A percentile compares a stretch with the other conserved stretches of the same genome.
These are phyloP conservation scores for Globisporangium barbulae DNA, from an alignment of 352 stramenopile species.

Conservation along the genomic window DNA sequence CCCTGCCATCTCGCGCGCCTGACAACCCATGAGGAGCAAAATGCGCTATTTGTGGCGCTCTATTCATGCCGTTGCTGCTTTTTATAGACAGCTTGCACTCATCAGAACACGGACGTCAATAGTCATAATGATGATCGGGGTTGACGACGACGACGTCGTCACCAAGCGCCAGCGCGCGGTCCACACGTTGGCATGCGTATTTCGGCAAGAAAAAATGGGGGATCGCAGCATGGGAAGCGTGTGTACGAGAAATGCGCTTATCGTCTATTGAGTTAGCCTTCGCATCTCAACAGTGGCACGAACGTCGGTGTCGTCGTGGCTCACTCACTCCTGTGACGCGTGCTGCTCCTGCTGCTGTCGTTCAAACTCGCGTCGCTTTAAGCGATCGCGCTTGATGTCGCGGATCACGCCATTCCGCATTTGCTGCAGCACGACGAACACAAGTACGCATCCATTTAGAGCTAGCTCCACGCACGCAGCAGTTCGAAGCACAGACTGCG, in stretches of 20 bases:
- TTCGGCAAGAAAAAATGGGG: too few species aligned
- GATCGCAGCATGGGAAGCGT: too few species aligned
- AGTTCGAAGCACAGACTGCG: not conserved
- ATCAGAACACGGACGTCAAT: not conserved
- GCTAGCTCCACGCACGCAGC: not conserved
- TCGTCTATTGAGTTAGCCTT: too few species aligned
- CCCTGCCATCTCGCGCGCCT: not conserved
- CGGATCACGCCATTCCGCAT: constrained; percentile 80
- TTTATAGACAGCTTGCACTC: not conserved
- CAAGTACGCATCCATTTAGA: not conserved
- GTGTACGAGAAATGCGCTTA: too few species aligned
- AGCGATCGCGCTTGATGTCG: constrained; percentile 72
- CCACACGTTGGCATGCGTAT: too few species aligned
- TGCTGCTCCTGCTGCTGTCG: constrained; percentile 33
- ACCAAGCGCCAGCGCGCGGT: too few species aligned
- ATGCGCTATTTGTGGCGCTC: not conserved
- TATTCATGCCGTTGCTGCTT: not conserved
- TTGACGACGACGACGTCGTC: not conserved
- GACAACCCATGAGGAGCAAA: not conserved
- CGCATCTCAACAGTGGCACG: too few species aligned
- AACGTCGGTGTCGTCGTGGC: not conserved
- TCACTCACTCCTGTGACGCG: not conserved
- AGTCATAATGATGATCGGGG: too few species aligned
- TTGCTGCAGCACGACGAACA: constrained; percentile 18
- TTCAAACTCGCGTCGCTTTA: constrained; percentile 46